These are phyloP conservation scores for Jamesozyma hellenica DNA, from an alignment of 805 yeast genomes.

Conservation along the genomic window DNA sequence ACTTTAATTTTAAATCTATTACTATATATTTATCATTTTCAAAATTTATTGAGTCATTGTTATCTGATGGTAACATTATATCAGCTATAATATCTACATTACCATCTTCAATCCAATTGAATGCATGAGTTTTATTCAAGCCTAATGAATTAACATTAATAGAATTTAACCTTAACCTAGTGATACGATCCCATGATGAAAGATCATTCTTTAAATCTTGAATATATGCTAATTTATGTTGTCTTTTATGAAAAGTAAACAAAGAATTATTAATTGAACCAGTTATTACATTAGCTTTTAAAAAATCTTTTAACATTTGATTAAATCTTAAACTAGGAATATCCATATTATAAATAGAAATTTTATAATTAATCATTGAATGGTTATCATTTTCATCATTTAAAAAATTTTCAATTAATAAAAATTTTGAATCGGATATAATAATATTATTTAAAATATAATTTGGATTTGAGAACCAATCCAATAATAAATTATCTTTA, in stretches of 20 bases:
- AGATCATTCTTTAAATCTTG: conserved; percentile 30
- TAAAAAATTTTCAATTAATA: conserved; percentile 16
- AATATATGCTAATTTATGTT: conserved; percentile 42
- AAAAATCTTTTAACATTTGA: conserved; percentile 52
- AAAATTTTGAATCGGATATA: conserved; percentile 23
- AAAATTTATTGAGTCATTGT: conserved; percentile 23
- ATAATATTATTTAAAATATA: conserved; percentile 38
- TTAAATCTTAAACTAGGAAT: conserved; percentile 49
- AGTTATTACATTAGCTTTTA: conserved; percentile 59
- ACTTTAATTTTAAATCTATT: conserved; percentile 55
- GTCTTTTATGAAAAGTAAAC: conserved; percentile 69
- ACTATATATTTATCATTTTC: conserved; percentile 43
- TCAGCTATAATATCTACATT: conserved; percentile 63
- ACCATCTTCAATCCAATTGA: conserved; percentile 67
- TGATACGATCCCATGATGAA: conserved; percentile 40
- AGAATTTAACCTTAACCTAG: conserved; percentile 36
- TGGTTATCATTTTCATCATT: conserved; percentile 2
- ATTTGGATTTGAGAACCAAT: conserved; percentile 27
- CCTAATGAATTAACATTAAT: conserved; percentile 32
- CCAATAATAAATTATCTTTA: conserved; percentile 16
- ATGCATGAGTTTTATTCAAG: conserved; percentile 31
- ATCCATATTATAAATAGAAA: conserved; percentile 57
- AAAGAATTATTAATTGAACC: conserved; percentile 69
- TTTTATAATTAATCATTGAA: conserved; percentile 17
- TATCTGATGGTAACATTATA: conserved; percentile 54